Base-by-base conservation (phyloP, 2,329 filamentous ascomycete genomes). In the Monilinia vaccinii-corymbosi region DNA sequence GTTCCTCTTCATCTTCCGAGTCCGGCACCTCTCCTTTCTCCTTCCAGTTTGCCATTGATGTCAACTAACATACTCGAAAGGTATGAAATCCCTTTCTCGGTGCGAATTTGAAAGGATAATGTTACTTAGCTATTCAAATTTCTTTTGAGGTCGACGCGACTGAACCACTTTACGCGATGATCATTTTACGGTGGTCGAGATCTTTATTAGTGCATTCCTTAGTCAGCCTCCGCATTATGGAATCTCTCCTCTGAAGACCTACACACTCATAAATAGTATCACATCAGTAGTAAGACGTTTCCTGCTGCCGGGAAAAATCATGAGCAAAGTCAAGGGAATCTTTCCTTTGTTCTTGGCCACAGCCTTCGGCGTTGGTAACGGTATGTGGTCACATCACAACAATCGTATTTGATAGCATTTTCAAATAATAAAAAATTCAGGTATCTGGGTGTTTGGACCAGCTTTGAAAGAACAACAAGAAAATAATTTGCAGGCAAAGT, bases 11-110 rank as follows among this genome's bases (percentile, higher is more conserved):
- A 44, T 73, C 71, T 45, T 73, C 71, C n/a, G 71, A 72, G 61
- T 73, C 71, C 42, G 69, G 70, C 23, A 73, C 71, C 51, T 67
- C 67, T 57, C 71, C 70, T 66, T 64, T 70, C 64, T 71, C 69
- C 65, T 72, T 73, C 71, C 71, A 73, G 63, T 62, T 64, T 63
- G 70, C 68, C 71, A 72, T 72, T 34, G 47, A 48, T 56, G 23
- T 59, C 48, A 21, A 58, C 50, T 64, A 57, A 61, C 69, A 70
- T 69, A 58, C 56, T 69, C 60, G 46, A 31, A 58, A 51, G 21
- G 36, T 23, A 52, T 36, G 48, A 52, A 21, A 21, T 49, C 8
- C 25, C 44, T 50, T 40, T 58, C 36, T 21, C n/a, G n/a, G 45
- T 34, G 47, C 55, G 18, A 32, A 23, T 48, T 23, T 23, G 13